Evolutionary conservation across 108 stramenopile genomes (phyloP).

Genomic region (Heterococcus sp.): DNA sequence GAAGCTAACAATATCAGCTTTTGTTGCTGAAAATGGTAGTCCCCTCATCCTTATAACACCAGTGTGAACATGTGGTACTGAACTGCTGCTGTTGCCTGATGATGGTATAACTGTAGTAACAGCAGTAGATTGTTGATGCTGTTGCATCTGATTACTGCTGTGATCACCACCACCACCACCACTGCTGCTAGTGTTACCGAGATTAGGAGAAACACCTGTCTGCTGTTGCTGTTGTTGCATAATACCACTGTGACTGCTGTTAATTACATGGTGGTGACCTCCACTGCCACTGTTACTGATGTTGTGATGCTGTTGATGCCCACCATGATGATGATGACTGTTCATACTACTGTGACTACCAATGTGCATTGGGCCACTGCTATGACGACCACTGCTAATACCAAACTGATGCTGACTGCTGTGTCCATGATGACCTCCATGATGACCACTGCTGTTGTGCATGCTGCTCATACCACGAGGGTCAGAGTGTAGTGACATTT

Average conservation of each 20-base stretch:
- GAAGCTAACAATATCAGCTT: constrained; percentile 80
- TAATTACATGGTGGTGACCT: no score
- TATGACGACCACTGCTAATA: neutral
- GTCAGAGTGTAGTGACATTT: constrained; percentile 2
- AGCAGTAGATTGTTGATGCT: constrained; percentile 3
- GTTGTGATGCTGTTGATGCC: no score
- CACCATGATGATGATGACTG: no score
- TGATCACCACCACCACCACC: neutral
- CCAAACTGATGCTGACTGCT: neutral
- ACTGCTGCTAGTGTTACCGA: no score
- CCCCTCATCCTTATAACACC: constrained; percentile 86
- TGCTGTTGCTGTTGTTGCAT: neutral
- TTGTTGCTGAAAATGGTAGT: constrained; percentile 80
- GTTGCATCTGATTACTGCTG: no score
- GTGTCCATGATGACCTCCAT: neutral
- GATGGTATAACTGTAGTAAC: no score
- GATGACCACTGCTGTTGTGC: neutral
- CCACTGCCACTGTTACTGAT: no score
- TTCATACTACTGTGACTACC: no score
- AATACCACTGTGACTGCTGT: neutral
- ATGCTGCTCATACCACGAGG: neutral
- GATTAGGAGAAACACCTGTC: no score
- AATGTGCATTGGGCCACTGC: neutral
- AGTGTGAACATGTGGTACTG: constrained; percentile 67
- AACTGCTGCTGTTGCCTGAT: no score